Evolutionary conservation across 352 stramenopile genomes (phyloP), one percentile per base, ranked within the genome.

Genomic region (Phytophthora cajani): DNA sequence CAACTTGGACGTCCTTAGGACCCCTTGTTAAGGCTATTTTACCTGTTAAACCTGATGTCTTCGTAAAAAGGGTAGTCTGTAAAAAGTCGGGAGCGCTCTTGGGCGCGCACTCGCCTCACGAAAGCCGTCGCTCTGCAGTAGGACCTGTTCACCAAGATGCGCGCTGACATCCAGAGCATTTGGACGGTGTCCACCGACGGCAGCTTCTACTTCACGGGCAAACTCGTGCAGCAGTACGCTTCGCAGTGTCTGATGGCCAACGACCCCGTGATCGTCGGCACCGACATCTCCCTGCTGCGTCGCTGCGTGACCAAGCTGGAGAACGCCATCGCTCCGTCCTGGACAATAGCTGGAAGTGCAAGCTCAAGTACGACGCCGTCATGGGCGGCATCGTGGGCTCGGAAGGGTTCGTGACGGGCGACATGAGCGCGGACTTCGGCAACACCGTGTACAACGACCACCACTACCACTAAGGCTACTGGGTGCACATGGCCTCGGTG

Each of bases 361-460:
- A 80, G 9, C 82, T 94, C 46, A 71, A 80, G 55, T 92, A 92
- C 72, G 87, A 94, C 64, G 54, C 58, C 4, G 54, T 91, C 47
- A 82, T 79, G 51, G 80, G 84, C 12, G 85, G 87, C 52, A 70
- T 94, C 58, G 84, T 93, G 51, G 90, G 77, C 64, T 87, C 80
- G 1, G 69, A 92, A 57, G 78, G 84, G 12, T 94, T 91, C 60
- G 58, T 62, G 2, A 80, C 72, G 42, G 64, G 72, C 1, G 79
- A 92, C 53, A 64, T 82, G 58, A 87, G 85, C 54, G 81, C 80
- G 30, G 84, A 92, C 68, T 93, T 90, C 59, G 86, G 86, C 62
- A 92, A 90, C 73, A 84, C 81, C 8, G 72, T 91, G 23, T 91
- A 91, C 80, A 92, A 92, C 32, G 85, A 92, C 67, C 85, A 92